A percentile compares a stretch with the other conserved stretches of the same genome.
These are phyloP conservation scores for Rhypophila decipiens DNA, from an alignment of 495 filamentous ascomycete species.

Conservation along the genomic window DNA sequence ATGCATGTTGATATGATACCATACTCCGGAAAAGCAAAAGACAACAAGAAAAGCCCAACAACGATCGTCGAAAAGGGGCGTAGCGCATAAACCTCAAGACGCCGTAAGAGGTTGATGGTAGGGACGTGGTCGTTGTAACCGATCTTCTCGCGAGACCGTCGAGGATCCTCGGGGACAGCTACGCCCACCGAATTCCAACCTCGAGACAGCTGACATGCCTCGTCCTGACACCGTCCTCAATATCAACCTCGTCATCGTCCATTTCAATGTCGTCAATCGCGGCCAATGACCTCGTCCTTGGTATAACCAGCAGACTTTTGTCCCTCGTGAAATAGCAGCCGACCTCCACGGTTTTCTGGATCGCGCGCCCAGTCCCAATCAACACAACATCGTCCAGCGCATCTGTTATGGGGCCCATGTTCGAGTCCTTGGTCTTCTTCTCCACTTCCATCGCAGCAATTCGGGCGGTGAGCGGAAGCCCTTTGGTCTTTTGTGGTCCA, in stretches of 20 bases:
- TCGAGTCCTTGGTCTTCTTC: neutral
- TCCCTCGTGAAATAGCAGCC: conserved; percentile 59
- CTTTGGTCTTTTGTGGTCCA: conserved; percentile 34
- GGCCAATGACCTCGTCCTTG: conserved; percentile 58
- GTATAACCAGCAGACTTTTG: conserved; percentile 46
- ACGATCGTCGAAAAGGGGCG: too few species aligned
- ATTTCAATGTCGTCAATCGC: conserved; percentile 64
- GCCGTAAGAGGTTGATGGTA: too few species aligned
- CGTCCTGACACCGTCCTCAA: conserved; percentile 55
- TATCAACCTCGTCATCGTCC: conserved; percentile 41
- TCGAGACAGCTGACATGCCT: conserved; percentile 36
- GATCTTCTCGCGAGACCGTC: neutral
- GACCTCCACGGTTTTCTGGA: conserved; percentile 60
- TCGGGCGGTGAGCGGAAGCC: conserved; percentile 34
- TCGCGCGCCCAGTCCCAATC: conserved; percentile 74
- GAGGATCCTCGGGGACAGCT: neutral
- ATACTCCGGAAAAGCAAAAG: too few species aligned
- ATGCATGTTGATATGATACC: too few species aligned
- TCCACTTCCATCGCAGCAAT: conserved; percentile 32
- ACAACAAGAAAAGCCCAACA: neutral
- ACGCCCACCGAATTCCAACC: conserved; percentile 23
- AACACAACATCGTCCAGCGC: conserved; percentile 54
- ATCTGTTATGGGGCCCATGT: conserved; percentile 7
- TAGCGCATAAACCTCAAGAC: too few species aligned
- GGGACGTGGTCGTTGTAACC: too few species aligned